Base-by-base conservation (phyloP, 1,139 yeast genomes). In the Candida freyschussii region DNA sequence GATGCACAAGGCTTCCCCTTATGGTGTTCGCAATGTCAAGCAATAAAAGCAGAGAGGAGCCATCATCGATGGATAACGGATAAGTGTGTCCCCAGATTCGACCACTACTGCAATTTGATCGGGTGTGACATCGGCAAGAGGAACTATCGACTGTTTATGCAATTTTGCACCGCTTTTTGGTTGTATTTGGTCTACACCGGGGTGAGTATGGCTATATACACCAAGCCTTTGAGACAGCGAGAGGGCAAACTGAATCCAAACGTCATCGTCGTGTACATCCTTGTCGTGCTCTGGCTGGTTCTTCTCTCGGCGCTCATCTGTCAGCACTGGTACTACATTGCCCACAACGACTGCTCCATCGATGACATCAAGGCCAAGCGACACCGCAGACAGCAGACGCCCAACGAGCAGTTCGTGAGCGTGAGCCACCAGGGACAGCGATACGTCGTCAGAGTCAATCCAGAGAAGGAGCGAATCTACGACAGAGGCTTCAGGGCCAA, bases 31-130 rank as follows among this genome's bases (percentile, higher is more conserved):
- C 51, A 53, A 7, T 75, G 84, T 37, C 59, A 66, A 26, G 66
- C 78, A 6, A 57, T 79, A 14, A 77, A 75, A 46, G 53, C 69
- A 2, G 64, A 70, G 9, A 57, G 89, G 34, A 48, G 75, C 2
- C 78, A 70, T 41, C 86, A 75, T 48, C 76, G 80, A 41, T 63
- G 65, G 14, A 60, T 65, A 28, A 32, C 55, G 34, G 60, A 61
- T 0, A 48, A 52, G 24, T 76, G 81, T 44, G 69, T 78, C 0
- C 69, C 76, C 2, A 62, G 69, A 37, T 73, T 75, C 50, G 91
- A 81, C 50, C 91, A 81, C 51, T 75, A 64, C 46, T 81, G 91
- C 51, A 44, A 72, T 3, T 78, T 79, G 75, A 54, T 80, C 4
- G 86, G 86, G 0, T 52, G 63, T 0, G 68, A 69, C 3, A 65